Conservation (phyloP, 176 grass and related monocot species). For the Oryza brachyantha region DNA sequence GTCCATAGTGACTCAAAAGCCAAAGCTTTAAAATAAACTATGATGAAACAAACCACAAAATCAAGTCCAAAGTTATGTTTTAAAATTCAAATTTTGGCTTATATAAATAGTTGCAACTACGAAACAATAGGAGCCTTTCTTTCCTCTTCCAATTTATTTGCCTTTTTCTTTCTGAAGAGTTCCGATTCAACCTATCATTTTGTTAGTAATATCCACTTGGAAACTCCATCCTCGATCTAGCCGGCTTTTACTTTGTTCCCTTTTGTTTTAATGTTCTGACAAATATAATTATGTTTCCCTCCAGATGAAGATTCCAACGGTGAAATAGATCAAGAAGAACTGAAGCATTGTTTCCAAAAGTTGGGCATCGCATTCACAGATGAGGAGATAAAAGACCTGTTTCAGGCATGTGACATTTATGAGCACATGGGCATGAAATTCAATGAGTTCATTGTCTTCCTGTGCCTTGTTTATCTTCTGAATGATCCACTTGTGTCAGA, state of each 20-base stretch:
- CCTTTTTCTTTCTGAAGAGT: background rate
- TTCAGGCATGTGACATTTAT: conserved; percentile 85
- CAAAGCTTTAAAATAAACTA: too few species aligned
- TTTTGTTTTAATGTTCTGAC: background rate
- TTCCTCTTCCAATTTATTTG: background rate
- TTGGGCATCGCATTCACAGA: conserved; percentile 70
- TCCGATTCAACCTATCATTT: background rate
- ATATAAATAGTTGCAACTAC: too few species aligned
- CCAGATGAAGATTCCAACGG: conserved; percentile 98
- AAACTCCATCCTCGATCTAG: background rate
- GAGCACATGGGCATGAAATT: conserved; percentile 96
- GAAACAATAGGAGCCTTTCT: too few species aligned
- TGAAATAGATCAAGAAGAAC: conserved; percentile 85
- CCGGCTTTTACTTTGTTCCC: background rate
- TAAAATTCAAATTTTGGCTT: too few species aligned
- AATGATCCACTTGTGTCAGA: conserved; percentile 71
- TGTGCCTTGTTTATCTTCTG: conserved; percentile 99
- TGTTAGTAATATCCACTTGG: background rate
- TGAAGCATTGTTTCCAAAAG: conserved; percentile 88
- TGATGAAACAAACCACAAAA: too few species aligned
- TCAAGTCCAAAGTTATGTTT: too few species aligned
- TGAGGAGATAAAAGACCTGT: conserved; percentile 78
- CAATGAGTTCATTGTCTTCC: conserved; percentile 97
- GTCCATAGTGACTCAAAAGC: too few species aligned
- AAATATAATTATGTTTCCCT: background rate